Evolutionary conservation across 73 alveolate species (phyloP).

Genomic region (Paramecium sexaurelia): DNA sequence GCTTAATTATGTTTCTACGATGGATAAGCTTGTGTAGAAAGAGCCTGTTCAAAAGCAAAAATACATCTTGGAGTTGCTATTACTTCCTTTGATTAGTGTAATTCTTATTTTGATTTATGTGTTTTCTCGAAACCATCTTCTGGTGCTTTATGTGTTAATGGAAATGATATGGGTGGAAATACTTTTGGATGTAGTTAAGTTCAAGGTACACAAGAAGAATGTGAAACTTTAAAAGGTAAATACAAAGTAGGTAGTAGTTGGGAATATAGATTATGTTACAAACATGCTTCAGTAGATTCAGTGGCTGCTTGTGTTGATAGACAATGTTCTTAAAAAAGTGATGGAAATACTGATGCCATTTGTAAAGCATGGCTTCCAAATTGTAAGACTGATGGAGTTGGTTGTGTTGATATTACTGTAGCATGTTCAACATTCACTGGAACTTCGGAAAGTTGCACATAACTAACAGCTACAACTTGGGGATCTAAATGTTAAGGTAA

Average conservation of each 20-base stretch:
- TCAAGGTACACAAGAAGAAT: neutral
- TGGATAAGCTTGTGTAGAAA: neutral
- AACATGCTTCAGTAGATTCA: neutral
- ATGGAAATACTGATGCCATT: neutral
- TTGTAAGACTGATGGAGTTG: neutral
- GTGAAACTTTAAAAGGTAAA: neutral
- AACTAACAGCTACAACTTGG: neutral
- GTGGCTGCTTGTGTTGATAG: neutral
- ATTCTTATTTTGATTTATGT: neutral
- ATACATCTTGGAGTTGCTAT: neutral
- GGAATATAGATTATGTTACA: neutral
- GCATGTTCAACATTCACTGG: neutral
- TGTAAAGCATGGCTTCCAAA: conserved; percentile 44
- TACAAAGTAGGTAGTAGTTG: neutral
- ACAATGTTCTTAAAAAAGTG: neutral
- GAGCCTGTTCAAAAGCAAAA: neutral
- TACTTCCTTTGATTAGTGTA: neutral
- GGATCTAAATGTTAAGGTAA: neutral
- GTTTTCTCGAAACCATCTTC: neutral
- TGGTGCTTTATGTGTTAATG: neutral
- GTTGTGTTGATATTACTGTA: neutral
- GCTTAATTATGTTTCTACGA: neutral
- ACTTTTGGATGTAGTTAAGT: neutral
- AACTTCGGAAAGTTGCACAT: neutral
- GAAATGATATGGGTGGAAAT: neutral